phyloP scores from a whole-genome alignment of 2,329 filamentous ascomycete species.

The Paraconiothyrium brasiliense region DNA sequence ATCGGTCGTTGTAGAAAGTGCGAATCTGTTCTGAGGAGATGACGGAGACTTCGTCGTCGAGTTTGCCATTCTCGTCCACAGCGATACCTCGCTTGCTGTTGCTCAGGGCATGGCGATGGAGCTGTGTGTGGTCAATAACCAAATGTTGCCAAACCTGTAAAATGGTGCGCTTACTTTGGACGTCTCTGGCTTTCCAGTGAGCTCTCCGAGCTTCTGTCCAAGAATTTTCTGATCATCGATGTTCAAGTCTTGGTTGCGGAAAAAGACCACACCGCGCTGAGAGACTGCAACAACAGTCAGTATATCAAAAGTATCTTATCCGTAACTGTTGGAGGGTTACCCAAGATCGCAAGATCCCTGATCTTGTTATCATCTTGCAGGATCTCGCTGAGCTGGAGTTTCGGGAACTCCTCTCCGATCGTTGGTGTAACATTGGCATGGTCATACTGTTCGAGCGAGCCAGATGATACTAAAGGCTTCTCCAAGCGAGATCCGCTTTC shows the following conservation, averaged over 20 bases:
- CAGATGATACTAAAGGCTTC: constrained; percentile 48
- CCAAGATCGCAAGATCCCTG: constrained; percentile 61
- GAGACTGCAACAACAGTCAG: constrained; percentile 53
- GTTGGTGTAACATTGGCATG: constrained; percentile 59
- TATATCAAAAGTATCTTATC: background rate
- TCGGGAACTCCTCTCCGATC: constrained; percentile 58
- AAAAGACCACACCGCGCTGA: constrained; percentile 73
- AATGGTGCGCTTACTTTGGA: constrained; percentile 37
- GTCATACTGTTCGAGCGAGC: constrained; percentile 54
- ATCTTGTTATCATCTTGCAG: constrained; percentile 45
- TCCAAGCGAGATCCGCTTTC: background rate
- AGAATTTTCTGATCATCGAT: constrained; percentile 72
- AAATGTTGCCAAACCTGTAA: background rate
- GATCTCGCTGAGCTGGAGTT: constrained; percentile 42
- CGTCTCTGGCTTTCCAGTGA: constrained; percentile 54
- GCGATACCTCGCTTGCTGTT: constrained; percentile 59
- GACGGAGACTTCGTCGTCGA: constrained; percentile 61
- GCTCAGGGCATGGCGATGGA: constrained; percentile 59
- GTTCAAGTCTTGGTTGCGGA: constrained; percentile 68
- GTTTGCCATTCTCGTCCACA: constrained; percentile 55
- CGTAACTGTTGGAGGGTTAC: background rate
- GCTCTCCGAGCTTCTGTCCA: constrained; percentile 62
- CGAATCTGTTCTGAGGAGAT: constrained; percentile 54
- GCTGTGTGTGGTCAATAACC: constrained; percentile 23
- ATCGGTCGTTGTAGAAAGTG: constrained; percentile 47